phyloP scores from a whole-genome alignment of 2,329 filamentous ascomycete species.

The Pyricularia pennisetigena region DNA sequence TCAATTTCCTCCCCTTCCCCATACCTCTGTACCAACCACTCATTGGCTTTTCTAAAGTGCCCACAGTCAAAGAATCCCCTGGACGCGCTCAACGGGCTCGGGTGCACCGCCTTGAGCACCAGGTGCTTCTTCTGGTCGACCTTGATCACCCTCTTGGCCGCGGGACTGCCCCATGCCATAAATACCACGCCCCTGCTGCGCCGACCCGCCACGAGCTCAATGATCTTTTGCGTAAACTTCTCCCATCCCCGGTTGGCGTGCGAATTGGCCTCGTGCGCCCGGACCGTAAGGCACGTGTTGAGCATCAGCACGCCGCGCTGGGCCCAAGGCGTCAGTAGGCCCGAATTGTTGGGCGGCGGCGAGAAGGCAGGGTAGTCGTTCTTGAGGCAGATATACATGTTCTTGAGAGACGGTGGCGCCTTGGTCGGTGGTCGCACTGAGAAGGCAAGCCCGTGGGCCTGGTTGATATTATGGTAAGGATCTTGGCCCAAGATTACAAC shows the following conservation, averaged over 20 bases:
- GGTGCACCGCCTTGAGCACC: conserved; percentile 81
- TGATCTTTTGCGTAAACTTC: conserved; percentile 79
- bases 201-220: conserved; percentile 74
- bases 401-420: conserved; percentile 81
- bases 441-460: conserved; percentile 94
- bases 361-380: conserved; percentile 80
- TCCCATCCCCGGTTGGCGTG: conserved; percentile 90
- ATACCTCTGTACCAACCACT: conserved; percentile 73
- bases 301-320: conserved; percentile 86
- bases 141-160: conserved; percentile 66
- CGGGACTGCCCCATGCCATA: conserved; percentile 84
- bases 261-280: conserved; percentile 76
- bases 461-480: conserved; percentile 91
- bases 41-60: conserved; percentile 74
- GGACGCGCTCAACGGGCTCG: conserved; percentile 79
- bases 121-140: conserved; percentile 67
- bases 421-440: conserved; percentile 82
- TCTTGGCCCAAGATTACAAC: conserved; percentile 93
- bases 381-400: conserved; percentile 84
- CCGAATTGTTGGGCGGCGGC: conserved; percentile 65
- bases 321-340: conserved; percentile 86
- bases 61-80: conserved; percentile 76
- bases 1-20: conserved; percentile 74
- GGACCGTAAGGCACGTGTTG: conserved; percentile 91
- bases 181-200: conserved; percentile 81